These are phyloP conservation scores for Leishmania major DNA, from an alignment of 208 protist species.

Conservation along the genomic window DNA sequence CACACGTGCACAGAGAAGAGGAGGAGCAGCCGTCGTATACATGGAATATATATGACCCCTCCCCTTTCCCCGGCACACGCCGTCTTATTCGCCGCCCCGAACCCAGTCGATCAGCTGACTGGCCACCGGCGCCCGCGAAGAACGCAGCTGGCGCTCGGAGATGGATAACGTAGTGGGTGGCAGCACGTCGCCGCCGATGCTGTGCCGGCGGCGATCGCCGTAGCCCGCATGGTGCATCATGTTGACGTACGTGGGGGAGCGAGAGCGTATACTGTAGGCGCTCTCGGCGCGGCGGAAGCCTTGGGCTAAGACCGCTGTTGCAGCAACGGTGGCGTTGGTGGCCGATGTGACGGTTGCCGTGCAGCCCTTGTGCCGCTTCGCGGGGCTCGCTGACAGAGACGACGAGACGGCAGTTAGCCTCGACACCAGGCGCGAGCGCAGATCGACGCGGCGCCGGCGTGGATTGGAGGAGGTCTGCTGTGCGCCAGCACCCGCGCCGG, in stretches of 20 bases:
- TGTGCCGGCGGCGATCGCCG: slow-evolving; percentile 18
- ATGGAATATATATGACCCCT: not conserved
- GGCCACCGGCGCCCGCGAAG: not conserved
- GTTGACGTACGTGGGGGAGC: not conserved
- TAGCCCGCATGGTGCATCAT: not conserved
- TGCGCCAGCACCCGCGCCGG: not conserved
- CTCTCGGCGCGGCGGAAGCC: slow-evolving; percentile 4
- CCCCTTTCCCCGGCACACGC: not conserved
- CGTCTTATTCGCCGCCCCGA: not conserved
- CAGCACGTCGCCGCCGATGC: slow-evolving; percentile 10
- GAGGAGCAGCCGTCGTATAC: too few relatives aligned
- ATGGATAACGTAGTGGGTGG: not conserved
- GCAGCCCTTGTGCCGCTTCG: not conserved
- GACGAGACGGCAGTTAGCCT: not conserved
- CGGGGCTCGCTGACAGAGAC: not conserved
- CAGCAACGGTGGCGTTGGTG: slow-evolving; percentile 1
- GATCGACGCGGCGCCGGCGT: slow-evolving; percentile 8
- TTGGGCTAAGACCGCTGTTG: not conserved
- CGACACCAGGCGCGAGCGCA: not conserved
- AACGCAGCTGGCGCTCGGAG: not conserved
- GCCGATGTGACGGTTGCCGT: not conserved
- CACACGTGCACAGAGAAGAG: not conserved
- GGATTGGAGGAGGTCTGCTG: not conserved
- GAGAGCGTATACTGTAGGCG: not conserved
- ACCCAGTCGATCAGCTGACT: not conserved